These are phyloP conservation scores for Ustilago crameri DNA, from an alignment of 1,284 basidiomycete species.

Conservation along the genomic window DNA sequence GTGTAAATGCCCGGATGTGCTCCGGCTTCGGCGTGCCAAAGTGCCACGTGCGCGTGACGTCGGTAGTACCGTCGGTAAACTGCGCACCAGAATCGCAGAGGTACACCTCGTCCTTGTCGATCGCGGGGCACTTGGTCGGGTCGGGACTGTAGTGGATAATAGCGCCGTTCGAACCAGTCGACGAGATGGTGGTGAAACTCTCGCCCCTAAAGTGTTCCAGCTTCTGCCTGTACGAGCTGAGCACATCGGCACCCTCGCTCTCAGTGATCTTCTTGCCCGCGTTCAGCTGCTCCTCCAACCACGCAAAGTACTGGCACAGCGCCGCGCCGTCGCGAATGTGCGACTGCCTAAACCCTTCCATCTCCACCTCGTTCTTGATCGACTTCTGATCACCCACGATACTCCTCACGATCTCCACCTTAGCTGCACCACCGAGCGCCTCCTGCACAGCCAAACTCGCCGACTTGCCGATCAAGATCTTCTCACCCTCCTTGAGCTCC, in stretches of 20 bases:
- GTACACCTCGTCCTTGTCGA: constrained; percentile 75
- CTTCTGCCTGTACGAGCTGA: constrained; percentile 83
- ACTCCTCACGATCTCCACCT: constrained; percentile 55
- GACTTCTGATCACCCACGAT: constrained; percentile 85
- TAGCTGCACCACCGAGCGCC: constrained; percentile 60
- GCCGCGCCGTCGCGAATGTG: constrained; percentile 93
- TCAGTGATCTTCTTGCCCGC: constrained; percentile 79
- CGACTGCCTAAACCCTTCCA: constrained; percentile 87
- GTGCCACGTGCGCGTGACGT: constrained; percentile 86
- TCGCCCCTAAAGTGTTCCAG: constrained; percentile 84
- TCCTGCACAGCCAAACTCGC: constrained; percentile 65
- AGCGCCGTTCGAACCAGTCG: constrained; percentile 85
- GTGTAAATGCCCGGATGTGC: constrained; percentile 88
- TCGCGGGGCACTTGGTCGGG: constrained; percentile 77
- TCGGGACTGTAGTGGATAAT: constrained; percentile 94
- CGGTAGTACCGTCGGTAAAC: constrained; percentile 92
- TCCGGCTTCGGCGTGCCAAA: constrained; percentile 85
- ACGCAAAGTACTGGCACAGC: constrained; percentile 82
- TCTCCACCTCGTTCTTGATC: constrained; percentile 86
- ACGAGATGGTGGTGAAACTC: constrained; percentile 92
- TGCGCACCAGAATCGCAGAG: constrained; percentile 93
- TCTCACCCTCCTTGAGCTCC: constrained; percentile 38
- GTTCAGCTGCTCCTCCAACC: constrained; percentile 86
- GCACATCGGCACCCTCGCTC: constrained; percentile 80
- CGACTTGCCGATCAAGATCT: constrained; percentile 62